Conservation (phyloP, 129 eudicot species). For the Artemisia tridentata region DNA sequence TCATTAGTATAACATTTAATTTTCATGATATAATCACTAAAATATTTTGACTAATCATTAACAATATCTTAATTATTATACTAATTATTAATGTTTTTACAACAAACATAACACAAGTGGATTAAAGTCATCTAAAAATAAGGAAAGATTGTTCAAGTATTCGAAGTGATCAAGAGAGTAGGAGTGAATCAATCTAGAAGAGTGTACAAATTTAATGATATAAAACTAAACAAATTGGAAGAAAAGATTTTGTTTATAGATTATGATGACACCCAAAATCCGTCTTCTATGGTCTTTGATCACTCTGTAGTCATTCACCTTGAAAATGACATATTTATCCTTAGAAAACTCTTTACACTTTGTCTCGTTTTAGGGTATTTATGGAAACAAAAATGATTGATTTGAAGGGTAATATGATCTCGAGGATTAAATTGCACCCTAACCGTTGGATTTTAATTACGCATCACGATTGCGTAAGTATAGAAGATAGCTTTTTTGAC, state of each 20-base stretch:
- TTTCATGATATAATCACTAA: too few species aligned
- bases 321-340: conserved; percentile 20
- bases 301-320: conserved; percentile 10
- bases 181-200: conserved; percentile 25
- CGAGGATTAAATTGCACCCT: not conserved
- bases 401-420: conserved; percentile 34
- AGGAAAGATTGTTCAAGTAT: too few species aligned
- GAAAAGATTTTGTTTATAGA: conserved; percentile 30
- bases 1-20: too few species aligned
- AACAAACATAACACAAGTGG: too few species aligned
- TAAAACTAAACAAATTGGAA: conserved; percentile 19
- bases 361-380: conserved; percentile 3
- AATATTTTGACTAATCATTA: too few species aligned
- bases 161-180: too few species aligned
- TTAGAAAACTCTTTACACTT: not conserved
- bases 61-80: too few species aligned
- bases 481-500: conserved; percentile 22
- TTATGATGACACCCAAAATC: conserved; percentile 33
- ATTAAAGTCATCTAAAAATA: not conserved
- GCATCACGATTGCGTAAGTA: conserved; percentile 38
- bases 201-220: conserved; percentile 20
- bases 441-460: conserved; percentile 20
- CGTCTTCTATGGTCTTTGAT: conserved; percentile 35
- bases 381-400: conserved; percentile 16
- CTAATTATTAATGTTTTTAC: too few species aligned